Evolutionary conservation across 2,329 filamentous ascomycete genomes (phyloP), one percentile per base, ranked within the genome.

Genomic region (Epichloe amarillans): DNA sequence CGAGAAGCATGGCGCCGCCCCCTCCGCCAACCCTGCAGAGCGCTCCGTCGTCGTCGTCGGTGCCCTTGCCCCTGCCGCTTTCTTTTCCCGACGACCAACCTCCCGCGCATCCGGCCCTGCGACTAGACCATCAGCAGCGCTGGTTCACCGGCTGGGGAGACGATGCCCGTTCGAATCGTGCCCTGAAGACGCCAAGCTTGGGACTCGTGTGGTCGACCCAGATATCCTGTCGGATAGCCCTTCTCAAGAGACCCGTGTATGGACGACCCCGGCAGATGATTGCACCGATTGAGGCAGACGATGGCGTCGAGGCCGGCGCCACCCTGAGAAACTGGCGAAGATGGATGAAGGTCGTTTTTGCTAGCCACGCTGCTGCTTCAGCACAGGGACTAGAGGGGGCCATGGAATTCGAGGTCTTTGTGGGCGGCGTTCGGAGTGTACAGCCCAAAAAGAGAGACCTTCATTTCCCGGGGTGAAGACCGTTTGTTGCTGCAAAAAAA

Each of bases 81-180:
- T 57, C 61, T 4, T 50, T 61, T 4, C 56, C 58, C 3, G 63
- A 65, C 43, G 52, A 58, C 10, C 61, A 60, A 3, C 63, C 64
- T 2, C 63, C 66, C 14, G 61, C 65, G 1, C 69, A 69, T 0
- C 66, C 75, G 12, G 79, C 83, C 0, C 73, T 96, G 38, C 77
- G 80, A 35, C 77, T 96, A 8, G 84, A 94, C 59, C 86, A 96
- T 66, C 91, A 97, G 67, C 88, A 96, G 65, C 79, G 86, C 42
- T 96, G 90, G 80, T 95, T 96, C 68, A 94, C 90, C 4, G 90
- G 93, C 55, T 96, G 93, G 91, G 89, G 91, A 21, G 87, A 95
- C 64, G 74, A 82, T 51, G 70, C 75, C 15, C 60, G 67, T 26
- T 65, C 69, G 19, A 61, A 68, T 12, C 64, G 70, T 46, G 60